These are phyloP conservation scores for Globisporangium barbulae DNA, from an alignment of 352 stramenopile genomes.

Conservation along the genomic window DNA sequence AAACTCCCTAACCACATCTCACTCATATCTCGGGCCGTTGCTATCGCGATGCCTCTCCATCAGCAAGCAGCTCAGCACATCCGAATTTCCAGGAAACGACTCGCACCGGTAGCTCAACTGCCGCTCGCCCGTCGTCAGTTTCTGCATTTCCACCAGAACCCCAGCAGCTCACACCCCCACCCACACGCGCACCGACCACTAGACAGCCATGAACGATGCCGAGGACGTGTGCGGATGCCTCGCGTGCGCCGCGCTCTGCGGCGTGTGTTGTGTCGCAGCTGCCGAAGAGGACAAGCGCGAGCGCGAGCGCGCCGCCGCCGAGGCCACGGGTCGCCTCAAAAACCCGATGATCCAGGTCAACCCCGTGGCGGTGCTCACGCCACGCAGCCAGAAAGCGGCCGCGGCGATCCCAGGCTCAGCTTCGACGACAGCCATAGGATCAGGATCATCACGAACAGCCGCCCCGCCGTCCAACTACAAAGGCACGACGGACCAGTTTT, in stretches of 20 bases:
- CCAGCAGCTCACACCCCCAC: not conserved
- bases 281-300: constrained; percentile 82
- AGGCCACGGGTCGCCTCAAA: constrained; percentile 38
- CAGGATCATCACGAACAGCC: constrained; percentile 17
- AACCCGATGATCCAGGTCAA: constrained; percentile 60
- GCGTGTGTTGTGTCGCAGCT: constrained; percentile 71
- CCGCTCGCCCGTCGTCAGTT: not conserved
- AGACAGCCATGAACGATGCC: constrained; percentile 54
- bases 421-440: constrained; percentile 16
- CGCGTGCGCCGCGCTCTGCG: constrained; percentile 65
- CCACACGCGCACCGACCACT: not conserved
- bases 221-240: constrained; percentile 78
- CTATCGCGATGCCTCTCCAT: not conserved
- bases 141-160: not conserved
- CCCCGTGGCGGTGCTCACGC: constrained; percentile 53
- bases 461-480: constrained; percentile 8
- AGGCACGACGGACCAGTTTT: constrained; percentile 1
- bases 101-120: not conserved
- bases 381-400: constrained; percentile 32
- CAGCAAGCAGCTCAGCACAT: not conserved
- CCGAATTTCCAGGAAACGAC: constrained; percentile 4
- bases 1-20: constrained; percentile 5
- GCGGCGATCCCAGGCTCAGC: constrained; percentile 1
- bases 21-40: too few relatives aligned
- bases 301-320: constrained; percentile 47